These are phyloP conservation scores for Elsinoe perseae DNA, from an alignment of 2,329 filamentous ascomycete genomes.

Conservation along the genomic window DNA sequence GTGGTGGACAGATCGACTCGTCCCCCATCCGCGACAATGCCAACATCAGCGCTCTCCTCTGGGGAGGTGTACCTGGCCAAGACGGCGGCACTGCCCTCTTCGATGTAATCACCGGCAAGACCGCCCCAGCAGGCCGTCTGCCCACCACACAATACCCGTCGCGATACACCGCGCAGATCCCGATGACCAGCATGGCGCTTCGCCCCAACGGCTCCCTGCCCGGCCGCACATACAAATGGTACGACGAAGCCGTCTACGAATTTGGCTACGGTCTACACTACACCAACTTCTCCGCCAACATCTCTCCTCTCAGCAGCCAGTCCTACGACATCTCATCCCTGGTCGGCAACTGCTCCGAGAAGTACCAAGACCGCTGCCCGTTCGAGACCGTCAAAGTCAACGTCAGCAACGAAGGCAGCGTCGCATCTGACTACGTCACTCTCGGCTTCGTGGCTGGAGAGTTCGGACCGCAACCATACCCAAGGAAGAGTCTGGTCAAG, in stretches of 20 bases:
- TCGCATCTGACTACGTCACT: conserved; percentile 46
- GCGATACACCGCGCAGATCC: conserved; percentile 43
- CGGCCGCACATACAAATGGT: conserved; percentile 55
- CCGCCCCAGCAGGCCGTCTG: conserved; percentile 47
- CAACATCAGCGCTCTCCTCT: conserved; percentile 47
- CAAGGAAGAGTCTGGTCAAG: conserved; percentile 46
- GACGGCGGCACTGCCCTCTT: conserved; percentile 50
- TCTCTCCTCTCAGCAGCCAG: conserved; percentile 17
- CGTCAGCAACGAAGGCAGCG: conserved; percentile 43
- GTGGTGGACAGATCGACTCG: conserved; percentile 46
- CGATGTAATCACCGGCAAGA: conserved; percentile 46
- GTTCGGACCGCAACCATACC: conserved; percentile 45
- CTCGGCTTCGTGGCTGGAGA: conserved; percentile 44
- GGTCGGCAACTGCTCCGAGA: conserved; percentile 29
- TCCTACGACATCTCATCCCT: conserved; percentile 33
- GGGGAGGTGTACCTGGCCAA: conserved; percentile 55
- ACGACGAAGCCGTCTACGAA: conserved; percentile 42
- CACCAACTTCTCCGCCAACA: conserved; percentile 42
- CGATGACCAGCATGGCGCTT: conserved; percentile 51
- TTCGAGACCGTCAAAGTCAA: conserved; percentile 37
- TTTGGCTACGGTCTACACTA: conserved; percentile 54
- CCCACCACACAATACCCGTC: conserved; percentile 51
- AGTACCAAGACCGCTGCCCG: conserved; percentile 37
- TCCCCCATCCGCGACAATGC: conserved; percentile 41
- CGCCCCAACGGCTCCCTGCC: conserved; percentile 41